A percentile compares a stretch with the other conserved stretches of the same genome.
phyloP scores from a whole-genome alignment of 2,329 filamentous ascomycete species.

The Orbilia oligospora region DNA sequence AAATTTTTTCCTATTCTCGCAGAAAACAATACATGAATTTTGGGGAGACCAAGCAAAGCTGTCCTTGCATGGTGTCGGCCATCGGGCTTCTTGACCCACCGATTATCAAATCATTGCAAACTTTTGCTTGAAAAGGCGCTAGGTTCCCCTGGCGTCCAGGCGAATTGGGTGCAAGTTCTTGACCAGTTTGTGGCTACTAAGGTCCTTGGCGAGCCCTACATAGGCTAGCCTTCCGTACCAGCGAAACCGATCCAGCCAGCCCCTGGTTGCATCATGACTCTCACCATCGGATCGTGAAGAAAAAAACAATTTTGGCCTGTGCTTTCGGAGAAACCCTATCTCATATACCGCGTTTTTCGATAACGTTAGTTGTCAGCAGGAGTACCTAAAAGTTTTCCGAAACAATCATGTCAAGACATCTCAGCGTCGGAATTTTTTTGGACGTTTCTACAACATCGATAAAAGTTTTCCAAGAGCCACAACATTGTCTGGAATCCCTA shows the following conservation, averaged over 20 bases:
- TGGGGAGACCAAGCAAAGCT: background rate
- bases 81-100: conserved; percentile 33
- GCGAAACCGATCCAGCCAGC: conserved; percentile 34
- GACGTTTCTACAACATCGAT: too few species aligned
- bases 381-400: background rate
- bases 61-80: conserved; percentile 25
- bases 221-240: conserved; percentile 35
- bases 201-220: conserved; percentile 45
- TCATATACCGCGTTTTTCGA: background rate
- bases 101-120: conserved; percentile 52
- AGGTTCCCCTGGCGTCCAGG: conserved; percentile 19
- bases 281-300: conserved; percentile 17
- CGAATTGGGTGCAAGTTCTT: conserved; percentile 6
- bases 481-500: too few species aligned
- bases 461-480: background rate
- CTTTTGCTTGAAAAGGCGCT: conserved; percentile 38
- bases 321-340: conserved; percentile 51
- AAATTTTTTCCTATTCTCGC: conserved; percentile 19
- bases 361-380: conserved; percentile 1
- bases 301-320: conserved; percentile 39
- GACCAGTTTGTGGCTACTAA: background rate
- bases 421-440: too few species aligned
- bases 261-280: conserved; percentile 42
- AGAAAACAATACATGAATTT: background rate
- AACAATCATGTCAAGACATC: too few species aligned